Conservation (phyloP, 164 flowering plant species). For the Dillenia turbinata region DNA sequence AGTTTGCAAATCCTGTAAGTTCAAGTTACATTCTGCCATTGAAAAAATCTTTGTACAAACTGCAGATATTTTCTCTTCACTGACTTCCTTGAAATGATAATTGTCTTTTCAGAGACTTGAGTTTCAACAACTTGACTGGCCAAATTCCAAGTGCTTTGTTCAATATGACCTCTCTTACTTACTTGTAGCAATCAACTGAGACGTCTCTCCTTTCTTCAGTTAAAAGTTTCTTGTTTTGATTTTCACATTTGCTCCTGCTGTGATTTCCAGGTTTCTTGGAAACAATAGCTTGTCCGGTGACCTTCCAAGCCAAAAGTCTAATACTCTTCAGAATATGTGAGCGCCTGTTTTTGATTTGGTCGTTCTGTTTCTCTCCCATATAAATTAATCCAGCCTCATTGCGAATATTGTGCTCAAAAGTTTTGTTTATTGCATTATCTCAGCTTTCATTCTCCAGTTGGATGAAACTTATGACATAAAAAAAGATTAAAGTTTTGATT, state of each 20-base stretch:
- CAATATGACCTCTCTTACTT: conserved; percentile 40
- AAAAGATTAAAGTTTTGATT: no score
- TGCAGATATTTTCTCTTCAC: neutral
- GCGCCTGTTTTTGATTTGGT: neutral
- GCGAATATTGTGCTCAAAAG: neutral
- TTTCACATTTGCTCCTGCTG: neutral
- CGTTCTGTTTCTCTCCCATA: neutral
- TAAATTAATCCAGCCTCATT: neutral
- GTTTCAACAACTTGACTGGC: conserved; percentile 75
- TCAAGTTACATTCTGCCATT: neutral
- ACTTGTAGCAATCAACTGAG: conserved; percentile 44
- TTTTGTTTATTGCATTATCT: no score
- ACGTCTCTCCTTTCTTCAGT: neutral
- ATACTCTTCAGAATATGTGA: conserved; percentile 54
- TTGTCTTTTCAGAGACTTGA: conserved; percentile 55
- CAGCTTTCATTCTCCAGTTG: no score
- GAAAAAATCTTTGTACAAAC: no score
- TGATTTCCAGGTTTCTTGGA: conserved; percentile 67
- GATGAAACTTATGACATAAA: no score
- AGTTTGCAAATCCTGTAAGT: conserved; percentile 30
- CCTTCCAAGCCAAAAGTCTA: conserved; percentile 36
- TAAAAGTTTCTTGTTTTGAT: neutral
- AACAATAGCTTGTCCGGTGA: conserved; percentile 59
- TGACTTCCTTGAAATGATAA: neutral
- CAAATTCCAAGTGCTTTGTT: conserved; percentile 53